Evolutionary conservation across 345 rosid species (phyloP), one percentile per base, ranked within the genome.

Genomic region (Jatropha curcas): DNA sequence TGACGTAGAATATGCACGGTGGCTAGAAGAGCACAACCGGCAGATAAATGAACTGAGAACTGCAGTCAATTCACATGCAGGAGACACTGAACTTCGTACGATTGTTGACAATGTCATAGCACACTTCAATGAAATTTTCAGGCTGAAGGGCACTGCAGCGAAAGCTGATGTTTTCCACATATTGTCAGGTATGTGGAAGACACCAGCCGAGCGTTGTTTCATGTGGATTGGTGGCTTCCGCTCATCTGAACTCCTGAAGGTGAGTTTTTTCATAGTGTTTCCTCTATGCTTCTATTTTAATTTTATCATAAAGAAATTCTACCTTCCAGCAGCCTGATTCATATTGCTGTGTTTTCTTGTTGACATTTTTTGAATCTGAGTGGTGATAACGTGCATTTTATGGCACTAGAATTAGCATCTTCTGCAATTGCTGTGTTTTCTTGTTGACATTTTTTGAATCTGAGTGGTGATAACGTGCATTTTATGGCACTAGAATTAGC

Each of bases 151-250:
- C 64, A 65, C 73, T 63, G 98, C 98, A 57, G 92, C 98, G 68
- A 93, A 93, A 72, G 89, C 89, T 65, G 98, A 93, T 83, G 90
- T 89, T 79, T 93, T 93, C 89, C 98, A 93, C 78, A 82, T 93
- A 68, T 77, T 93, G 77, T 93, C 98, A 17, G 98, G 98, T 67
- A 91, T 91, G 97, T 93, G 98, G 98, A 91, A 89, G 82, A 93
- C 97, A 71, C 98, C 98, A 27, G 98, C 95, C 43, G 98, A 93
- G 84, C 82, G 97, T 66, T 93, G 97, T 83, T 93, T 91, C 80
- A 71, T 93, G 85, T 93, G 98, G 98, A 84, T 93, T 70, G 98
- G 98, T 64, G 98, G 98, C 52, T 93, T 91, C 76, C 98, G 98
- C 37, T 87, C 98, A 46, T 93, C 97, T 4, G 97, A 93, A 80